Base-by-base conservation (phyloP, 2,329 filamentous ascomycete genomes). In the Colletotrichum acutatum region DNA sequence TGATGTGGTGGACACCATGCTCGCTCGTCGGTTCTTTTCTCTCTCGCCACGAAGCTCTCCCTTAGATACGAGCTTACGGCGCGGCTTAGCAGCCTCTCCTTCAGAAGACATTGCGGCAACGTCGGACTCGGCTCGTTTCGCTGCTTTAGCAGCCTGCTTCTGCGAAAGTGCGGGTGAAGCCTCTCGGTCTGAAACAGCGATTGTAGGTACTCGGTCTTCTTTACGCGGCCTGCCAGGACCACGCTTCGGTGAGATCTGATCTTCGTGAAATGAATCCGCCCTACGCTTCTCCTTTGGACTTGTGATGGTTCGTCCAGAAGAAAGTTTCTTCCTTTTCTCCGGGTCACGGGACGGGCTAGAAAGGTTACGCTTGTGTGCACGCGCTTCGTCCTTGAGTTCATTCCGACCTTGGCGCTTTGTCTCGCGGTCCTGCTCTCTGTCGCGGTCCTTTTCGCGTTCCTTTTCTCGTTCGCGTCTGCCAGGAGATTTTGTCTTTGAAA, bases 1-100 rank as follows among this genome's bases (percentile, higher is more conserved):
- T 4, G 90, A 90, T 34, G 86, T 82, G 57, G 84, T 90, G 1
- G 90, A 91, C 0, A 83, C 86, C 81, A 91, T 82, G 78, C 90
- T 91, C 57, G 87, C 84, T 7, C 90, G 88, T 22, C 90, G 84
- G 75, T 90, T 88, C 78, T 88, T 89, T 66, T 90, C 87, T 22
- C 88, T 84, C 77, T 90, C 89, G 11, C 88, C 88, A 74, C 90
- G 89, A 52, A 91, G 80, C 69, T 92, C 90, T 64, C 87, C 88
- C 46, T 90, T 90, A 0, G 90, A 92, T 24, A 92, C 85, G 12
- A 93, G 84, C 77, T 92, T 93, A 52, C 90, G 85, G 28, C 90
- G 83, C 2, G 90, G 90, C 77, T 92, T 92, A 26, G 85, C 79
- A 9, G 87, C 80, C 78, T 91, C 90, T 2, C 86, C 90, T 77